phyloP scores from a whole-genome alignment of 495 filamentous ascomycete genomes.

The Neurospora sp. region DNA sequence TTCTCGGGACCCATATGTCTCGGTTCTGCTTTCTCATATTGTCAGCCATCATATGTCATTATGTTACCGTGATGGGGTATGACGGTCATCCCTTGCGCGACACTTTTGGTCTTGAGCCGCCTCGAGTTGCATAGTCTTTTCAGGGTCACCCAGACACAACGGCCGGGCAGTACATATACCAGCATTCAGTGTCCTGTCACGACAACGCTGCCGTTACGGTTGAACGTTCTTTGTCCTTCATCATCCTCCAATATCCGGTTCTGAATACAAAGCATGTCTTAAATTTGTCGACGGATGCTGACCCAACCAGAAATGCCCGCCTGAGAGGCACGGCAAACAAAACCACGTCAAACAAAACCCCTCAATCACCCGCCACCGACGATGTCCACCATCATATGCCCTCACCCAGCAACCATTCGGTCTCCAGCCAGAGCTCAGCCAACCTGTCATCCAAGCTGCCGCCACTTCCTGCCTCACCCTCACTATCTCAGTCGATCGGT shows the following conservation, averaged over 20 bases:
- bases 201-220: background rate
- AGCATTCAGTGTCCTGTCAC: background rate
- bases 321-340: slow-evolving; percentile 36
- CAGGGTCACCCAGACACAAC: background rate
- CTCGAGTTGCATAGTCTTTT: background rate
- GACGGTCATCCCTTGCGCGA: background rate
- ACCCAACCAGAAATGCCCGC: slow-evolving; percentile 33
- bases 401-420: slow-evolving; percentile 34
- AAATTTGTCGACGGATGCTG: slow-evolving; percentile 16
- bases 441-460: slow-evolving; percentile 41
- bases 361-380: slow-evolving; percentile 25
- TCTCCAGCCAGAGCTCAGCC: slow-evolving; percentile 37
- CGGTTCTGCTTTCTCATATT: slow-evolving; percentile 4
- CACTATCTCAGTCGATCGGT: slow-evolving; percentile 24
- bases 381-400: slow-evolving; percentile 20
- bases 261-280: slow-evolving; percentile 1
- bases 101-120: background rate
- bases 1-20: background rate
- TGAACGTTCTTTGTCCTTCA: background rate
- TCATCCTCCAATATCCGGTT: background rate
- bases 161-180: background rate
- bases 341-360: slow-evolving; percentile 28
- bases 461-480: slow-evolving; percentile 39
- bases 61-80: background rate
- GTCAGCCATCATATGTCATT: background rate